Base-by-base conservation (phyloP, 768 basidiomycete species). In the Crepidotus variabilis region DNA sequence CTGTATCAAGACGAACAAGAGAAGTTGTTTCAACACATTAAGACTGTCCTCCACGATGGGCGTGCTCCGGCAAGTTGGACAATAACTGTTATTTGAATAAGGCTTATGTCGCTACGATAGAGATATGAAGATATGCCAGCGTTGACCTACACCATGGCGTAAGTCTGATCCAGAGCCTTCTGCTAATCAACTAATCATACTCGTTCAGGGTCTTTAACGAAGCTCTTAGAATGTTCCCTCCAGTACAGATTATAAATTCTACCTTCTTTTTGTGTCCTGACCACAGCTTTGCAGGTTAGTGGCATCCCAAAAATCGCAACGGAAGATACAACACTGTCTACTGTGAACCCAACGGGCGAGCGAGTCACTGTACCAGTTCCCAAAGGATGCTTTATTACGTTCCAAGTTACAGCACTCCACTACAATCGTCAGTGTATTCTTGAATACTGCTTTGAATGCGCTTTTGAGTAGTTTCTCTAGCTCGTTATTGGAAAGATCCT, bases 401-500 rank as follows among this genome's bases (percentile, higher is more conserved):
- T 79, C 14, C 59, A 71, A 54, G 60, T 69, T 0, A 52, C 67
- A 14, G 76, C 66, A 20, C 45, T 77, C 23, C 78, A 79, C 57
- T 72, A 78, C 55, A 78, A 79, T 59, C 75, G 78, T 79, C 28
- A n/a, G 8, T 16, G 35, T 16, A 18, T 14, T n/a, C 2, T 4
- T 21, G n/a, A n/a, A 6, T 32, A 6, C 35, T 10, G 7, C n/a
- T 14, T 56, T 39, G 35, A 18, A 28, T 47, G n/a, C 14, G 43
- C n/a, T 0, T 21, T 16, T 9, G 14, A n/a, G n/a, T n/a, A n/a
- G n/a, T n/a, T 18, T 49, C 18, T 39, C 22, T 48, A 82, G 80
- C 80, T 23, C 71, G 74, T n/a, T 80, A 80, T 61, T 82, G 80
- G 79, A 60, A 74, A 28, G 72, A 80, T 33, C 80, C 80, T 6